Evolutionary conservation across 768 basidiomycete genomes (phyloP).

Genomic region (Pulveroboletus sp.): DNA sequence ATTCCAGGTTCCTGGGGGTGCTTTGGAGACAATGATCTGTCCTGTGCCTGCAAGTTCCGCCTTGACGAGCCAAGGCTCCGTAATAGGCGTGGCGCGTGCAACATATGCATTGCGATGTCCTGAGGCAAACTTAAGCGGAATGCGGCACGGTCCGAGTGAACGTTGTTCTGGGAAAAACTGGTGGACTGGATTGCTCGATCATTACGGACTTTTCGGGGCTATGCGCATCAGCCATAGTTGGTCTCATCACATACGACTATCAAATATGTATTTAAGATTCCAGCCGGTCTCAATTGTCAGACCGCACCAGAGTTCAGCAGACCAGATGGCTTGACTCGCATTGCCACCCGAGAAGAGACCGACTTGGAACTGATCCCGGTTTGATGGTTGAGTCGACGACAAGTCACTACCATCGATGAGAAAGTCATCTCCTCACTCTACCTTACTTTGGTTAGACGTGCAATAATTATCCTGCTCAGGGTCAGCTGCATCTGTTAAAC

Average conservation of each 20-base stretch:
- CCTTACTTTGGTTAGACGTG: slow-evolving; percentile 33
- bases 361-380: slow-evolving; percentile 16
- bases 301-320: slow-evolving; percentile 12
- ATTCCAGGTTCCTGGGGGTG: slow-evolving; percentile 2
- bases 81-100: slow-evolving; percentile 2
- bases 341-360: slow-evolving; percentile 24
- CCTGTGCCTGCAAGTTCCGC: slow-evolving; percentile 19
- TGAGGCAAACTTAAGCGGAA: slow-evolving; percentile 8
- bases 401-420: slow-evolving; percentile 18
- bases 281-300: slow-evolving; percentile 21
- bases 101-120: slow-evolving; percentile 10
- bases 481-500: slow-evolving; percentile 17
- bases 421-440: slow-evolving; percentile 14
- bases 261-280: slow-evolving; percentile 2
- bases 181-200: slow-evolving; percentile 27
- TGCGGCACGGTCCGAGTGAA: slow-evolving; percentile 10
- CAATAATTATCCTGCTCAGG: slow-evolving; percentile 24
- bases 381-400: slow-evolving; percentile 19
- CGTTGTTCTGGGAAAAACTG: slow-evolving; percentile 14
- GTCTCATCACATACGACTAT: slow-evolving; percentile 7
- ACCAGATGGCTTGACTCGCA: slow-evolving; percentile 15
- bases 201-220: slow-evolving; percentile 25
- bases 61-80: not conserved
- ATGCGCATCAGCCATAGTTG: slow-evolving; percentile 23
- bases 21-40: not conserved